phyloP scores from a whole-genome alignment of 2,329 filamentous ascomycete species.

The Byssochlamys sp. region DNA sequence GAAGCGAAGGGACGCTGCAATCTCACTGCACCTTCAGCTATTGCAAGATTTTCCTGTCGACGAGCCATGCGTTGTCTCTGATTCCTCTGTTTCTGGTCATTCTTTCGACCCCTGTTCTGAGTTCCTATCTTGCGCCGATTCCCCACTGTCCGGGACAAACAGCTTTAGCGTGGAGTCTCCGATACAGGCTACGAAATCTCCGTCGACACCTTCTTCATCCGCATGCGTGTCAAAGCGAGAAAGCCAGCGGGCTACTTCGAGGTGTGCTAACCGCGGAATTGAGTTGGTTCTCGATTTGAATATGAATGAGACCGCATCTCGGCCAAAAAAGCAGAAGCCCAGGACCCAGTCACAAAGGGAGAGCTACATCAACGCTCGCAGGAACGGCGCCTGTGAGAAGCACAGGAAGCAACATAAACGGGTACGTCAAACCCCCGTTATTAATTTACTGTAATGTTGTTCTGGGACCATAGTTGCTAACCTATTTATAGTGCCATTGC shows the following conservation, averaged over 20 bases:
- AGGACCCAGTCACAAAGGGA: conserved; percentile 34
- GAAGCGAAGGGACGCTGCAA: conserved; percentile 34
- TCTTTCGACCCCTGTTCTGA: background rate
- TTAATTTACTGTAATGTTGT: background rate
- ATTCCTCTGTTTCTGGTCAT: conserved; percentile 7
- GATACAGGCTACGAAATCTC: conserved; percentile 2
- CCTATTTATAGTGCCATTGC: background rate
- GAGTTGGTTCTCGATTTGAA: conserved; percentile 35
- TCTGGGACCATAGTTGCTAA: background rate
- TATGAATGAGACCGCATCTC: conserved; percentile 32
- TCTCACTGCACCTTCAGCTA: conserved; percentile 32
- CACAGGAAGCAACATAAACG: conserved; percentile 36
- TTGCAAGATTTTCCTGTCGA: conserved; percentile 21
- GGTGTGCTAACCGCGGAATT: conserved; percentile 16
- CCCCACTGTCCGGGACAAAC: background rate
- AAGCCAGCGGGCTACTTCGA: conserved; percentile 3
- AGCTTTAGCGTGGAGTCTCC: conserved; percentile 8
- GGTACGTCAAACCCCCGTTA: conserved; percentile 16
- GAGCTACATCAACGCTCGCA: conserved; percentile 35
- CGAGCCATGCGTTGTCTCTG: conserved; percentile 18
- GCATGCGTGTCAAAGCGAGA: conserved; percentile 1
- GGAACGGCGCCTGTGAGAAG: conserved; percentile 35
- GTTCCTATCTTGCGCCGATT: background rate
- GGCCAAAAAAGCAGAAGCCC: conserved; percentile 35
- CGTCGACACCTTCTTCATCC: conserved; percentile 10